Evolutionary conservation across 768 basidiomycete species (phyloP), one percentile per base, ranked within the genome.

Genomic region (Suillus spraguei): DNA sequence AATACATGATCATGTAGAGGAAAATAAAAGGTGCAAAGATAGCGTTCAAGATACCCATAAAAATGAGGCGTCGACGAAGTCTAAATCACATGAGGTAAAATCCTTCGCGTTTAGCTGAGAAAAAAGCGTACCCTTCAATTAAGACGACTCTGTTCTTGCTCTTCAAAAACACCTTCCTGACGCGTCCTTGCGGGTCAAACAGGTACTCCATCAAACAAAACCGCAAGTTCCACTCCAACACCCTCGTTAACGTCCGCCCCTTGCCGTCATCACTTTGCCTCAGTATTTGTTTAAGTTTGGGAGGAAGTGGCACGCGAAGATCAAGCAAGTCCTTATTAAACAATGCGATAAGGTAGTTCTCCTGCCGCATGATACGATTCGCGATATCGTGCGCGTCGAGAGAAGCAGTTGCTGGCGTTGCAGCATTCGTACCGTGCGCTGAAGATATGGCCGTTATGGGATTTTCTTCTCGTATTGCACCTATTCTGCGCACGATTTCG

Each of bases 321-420:
- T 99, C 92, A 59, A 99, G 81, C 5, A 99, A 76, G 66, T 97
- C 95, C 74, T 98, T 99, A 79, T 99, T 99, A 77, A 99, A 97
- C 22, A 99, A 77, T 0, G 97, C 95, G 63, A 99, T 97, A 59
- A 99, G 84, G 73, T 99, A 99, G 77, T 99, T 99, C 73, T 99
- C 97, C 74, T 98, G 94, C 38, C 97, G 86, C 87, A 99, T 85
- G 70, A 99, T 98, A 59, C 97, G 90, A 73, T 98, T 99, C 5
- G 97, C 97, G 60, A 99, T 88, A 76, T 99, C 97, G 72, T 99
- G 97, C 2, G 97, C 97, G 69, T 99, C 97, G 8, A 99, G 86
- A 72, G 93, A 93, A 54, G 94, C 92, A 1, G 87, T 89, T 11
- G 88, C 83, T 5, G 89, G 85, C 65, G 89, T 84, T 67, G 87